Conservation (phyloP, 1,284 basidiomycete genomes). For the Cryptococcus wingfieldii region DNA sequence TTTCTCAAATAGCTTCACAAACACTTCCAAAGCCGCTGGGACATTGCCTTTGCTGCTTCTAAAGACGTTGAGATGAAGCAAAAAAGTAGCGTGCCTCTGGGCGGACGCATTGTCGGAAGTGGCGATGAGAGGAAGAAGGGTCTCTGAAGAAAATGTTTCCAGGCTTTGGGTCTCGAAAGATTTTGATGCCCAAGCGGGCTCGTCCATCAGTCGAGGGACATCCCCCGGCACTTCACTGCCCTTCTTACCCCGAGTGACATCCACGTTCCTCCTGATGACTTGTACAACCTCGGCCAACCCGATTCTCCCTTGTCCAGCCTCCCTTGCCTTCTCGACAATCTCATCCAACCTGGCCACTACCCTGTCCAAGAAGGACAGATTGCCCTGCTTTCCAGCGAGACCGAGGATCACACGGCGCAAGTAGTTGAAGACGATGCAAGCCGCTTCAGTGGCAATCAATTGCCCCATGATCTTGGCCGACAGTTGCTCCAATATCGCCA, state of each 20-base stretch:
- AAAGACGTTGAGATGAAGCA: constrained; percentile 18
- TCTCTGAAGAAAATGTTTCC: background rate
- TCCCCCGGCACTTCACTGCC: background rate
- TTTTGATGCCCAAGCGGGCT: constrained; percentile 3
- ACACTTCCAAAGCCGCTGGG: background rate
- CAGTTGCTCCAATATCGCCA: constrained; percentile 72
- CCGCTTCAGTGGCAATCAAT: constrained; percentile 58
- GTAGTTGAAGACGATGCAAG: constrained; percentile 62
- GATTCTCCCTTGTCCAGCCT: constrained; percentile 41
- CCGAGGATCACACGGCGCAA: constrained; percentile 59
- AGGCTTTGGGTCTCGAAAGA: constrained; percentile 17
- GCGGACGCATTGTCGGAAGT: constrained; percentile 4
- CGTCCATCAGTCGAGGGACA: constrained; percentile 7
- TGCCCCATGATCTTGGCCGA: constrained; percentile 58
- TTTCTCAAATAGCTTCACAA: background rate
- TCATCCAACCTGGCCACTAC: constrained; percentile 22
- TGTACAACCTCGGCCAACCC: constrained; percentile 52
- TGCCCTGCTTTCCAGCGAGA: constrained; percentile 57
- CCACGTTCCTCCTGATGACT: constrained; percentile 61
- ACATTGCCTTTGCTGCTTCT: constrained; percentile 4
- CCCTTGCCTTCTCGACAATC: constrained; percentile 27
- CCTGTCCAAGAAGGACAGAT: constrained; percentile 19
- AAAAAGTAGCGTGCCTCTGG: constrained; percentile 16
- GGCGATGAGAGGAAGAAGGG: constrained; percentile 3
- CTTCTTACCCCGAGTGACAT: constrained; percentile 14